phyloP scores from a whole-genome alignment of 441 rosid genomes.

The Biscutella laevigata region DNA sequence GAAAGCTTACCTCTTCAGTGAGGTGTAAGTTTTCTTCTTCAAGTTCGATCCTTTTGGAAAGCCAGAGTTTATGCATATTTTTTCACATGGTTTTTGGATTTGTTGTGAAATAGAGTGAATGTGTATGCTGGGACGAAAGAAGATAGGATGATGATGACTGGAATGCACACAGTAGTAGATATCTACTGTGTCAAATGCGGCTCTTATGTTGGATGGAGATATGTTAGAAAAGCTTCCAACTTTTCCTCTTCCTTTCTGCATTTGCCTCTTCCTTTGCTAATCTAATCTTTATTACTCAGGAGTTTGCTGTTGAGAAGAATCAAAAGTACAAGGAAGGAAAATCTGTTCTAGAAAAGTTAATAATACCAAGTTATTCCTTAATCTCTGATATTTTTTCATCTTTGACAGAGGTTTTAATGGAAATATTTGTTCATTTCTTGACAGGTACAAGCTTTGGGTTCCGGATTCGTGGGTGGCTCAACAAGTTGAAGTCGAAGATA shows the following conservation, averaged over 20 bases:
- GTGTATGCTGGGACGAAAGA: conserved; percentile 60
- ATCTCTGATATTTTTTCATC: background rate
- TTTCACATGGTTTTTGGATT: background rate
- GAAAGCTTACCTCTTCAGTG: conserved; percentile 92
- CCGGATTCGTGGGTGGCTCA: conserved; percentile 61
- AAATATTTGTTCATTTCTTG: conserved; percentile 14
- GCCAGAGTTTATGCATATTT: background rate
- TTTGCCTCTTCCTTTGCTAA: conserved; percentile 14
- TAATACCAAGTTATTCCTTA: conserved; percentile 19
- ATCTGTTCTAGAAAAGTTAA: conserved; percentile 92
- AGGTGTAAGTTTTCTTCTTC: conserved; percentile 80
- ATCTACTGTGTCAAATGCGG: conserved; percentile 93
- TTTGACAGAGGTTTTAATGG: background rate
- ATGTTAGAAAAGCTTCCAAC: conserved; percentile 43
- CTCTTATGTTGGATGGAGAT: conserved; percentile 93
- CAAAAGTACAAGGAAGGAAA: conserved; percentile 99
- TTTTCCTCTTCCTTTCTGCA: background rate
- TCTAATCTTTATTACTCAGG: conserved; percentile 44
- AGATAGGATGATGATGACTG: conserved; percentile 82
- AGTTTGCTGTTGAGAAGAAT: conserved; percentile 64
- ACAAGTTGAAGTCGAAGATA: conserved; percentile 60
- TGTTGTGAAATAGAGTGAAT: conserved; percentile 61
- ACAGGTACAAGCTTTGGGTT: conserved; percentile 79
- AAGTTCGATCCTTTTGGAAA: conserved; percentile 2
- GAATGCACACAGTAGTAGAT: conserved; percentile 85